A percentile compares a stretch with the other conserved stretches of the same genome.
Evolutionary conservation across 176 grass and related monocot genomes (phyloP).

Genomic region (Otatea glauca): DNA sequence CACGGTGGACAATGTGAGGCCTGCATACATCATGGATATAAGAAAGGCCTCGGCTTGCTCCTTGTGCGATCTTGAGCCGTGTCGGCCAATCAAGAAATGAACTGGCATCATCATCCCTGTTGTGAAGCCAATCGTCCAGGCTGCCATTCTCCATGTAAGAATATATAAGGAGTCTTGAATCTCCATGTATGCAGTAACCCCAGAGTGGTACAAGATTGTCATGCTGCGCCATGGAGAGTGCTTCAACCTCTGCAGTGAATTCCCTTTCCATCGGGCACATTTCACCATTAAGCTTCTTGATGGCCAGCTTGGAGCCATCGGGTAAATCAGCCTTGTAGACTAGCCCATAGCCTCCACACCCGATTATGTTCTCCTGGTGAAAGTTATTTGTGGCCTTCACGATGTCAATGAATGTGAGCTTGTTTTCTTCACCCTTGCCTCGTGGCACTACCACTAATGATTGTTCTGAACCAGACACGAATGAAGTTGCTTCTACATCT

Average conservation of each 20-base stretch:
- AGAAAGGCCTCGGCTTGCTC: conserved; percentile 46
- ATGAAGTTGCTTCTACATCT: conserved; percentile 24
- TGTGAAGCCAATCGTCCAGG: conserved; percentile 79
- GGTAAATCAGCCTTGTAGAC: conserved; percentile 64
- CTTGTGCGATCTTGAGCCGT: conserved; percentile 57
- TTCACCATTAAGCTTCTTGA: conserved; percentile 68
- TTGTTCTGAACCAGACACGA: conserved; percentile 26
- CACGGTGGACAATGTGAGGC: conserved; percentile 75
- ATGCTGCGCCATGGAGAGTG: conserved; percentile 67
- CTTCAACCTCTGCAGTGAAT: conserved; percentile 72
- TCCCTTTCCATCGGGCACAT: conserved; percentile 64
- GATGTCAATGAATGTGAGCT: conserved; percentile 55
- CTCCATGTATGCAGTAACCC: conserved; percentile 61
- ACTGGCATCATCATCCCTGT: conserved; percentile 42
- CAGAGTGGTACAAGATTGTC: conserved; percentile 63
- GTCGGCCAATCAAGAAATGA: conserved; percentile 52
- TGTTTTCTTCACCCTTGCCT: conserved; percentile 29
- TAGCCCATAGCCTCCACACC: conserved; percentile 48
- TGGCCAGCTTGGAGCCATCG: conserved; percentile 56
- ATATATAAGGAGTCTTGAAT: conserved; percentile 62
- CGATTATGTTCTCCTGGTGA: conserved; percentile 32
- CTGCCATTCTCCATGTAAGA: conserved; percentile 86
- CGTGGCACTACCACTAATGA: conserved; percentile 36
- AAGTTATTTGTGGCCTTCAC: conserved; percentile 72
- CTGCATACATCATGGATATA: conserved; percentile 71